phyloP scores from a whole-genome alignment of 192 early-diverging fungal genomes.

The Entophlyctis luteolus region DNA sequence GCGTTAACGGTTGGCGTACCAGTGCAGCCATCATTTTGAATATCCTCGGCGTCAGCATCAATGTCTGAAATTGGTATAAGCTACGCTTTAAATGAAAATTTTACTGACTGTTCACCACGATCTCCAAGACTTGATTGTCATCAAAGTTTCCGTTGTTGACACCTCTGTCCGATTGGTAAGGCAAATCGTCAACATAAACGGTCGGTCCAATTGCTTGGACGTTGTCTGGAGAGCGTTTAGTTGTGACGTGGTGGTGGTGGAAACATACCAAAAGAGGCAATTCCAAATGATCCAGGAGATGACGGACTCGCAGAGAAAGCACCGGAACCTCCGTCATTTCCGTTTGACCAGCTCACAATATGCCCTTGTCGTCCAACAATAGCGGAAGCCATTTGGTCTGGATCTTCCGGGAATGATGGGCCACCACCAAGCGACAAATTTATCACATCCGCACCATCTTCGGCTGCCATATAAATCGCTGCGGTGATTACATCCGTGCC shows the following conservation, averaged over 20 bases:
- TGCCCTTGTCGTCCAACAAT: slow-evolving; percentile 38
- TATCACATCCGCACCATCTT: slow-evolving; percentile 74
- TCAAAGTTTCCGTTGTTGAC: not conserved
- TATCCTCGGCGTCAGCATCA: slow-evolving; percentile 28
- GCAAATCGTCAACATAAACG: not conserved
- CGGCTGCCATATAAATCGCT: slow-evolving; percentile 67
- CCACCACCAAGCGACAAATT: slow-evolving; percentile 77
- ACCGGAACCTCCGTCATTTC: slow-evolving; percentile 70
- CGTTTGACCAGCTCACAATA: slow-evolving; percentile 58
- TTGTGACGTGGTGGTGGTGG: no score
- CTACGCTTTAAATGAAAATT: not conserved
- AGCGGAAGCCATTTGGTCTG: slow-evolving; percentile 57
- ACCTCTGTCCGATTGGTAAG: not conserved
- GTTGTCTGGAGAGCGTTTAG: no score
- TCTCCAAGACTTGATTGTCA: slow-evolving; percentile 1
- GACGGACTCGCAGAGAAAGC: no score
- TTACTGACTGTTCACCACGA: slow-evolving; percentile 17
- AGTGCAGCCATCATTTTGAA: slow-evolving; percentile 18
- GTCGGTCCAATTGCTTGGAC: no score
- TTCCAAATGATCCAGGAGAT: no score
- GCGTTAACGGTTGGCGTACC: slow-evolving; percentile 15
- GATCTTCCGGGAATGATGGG: slow-evolving; percentile 56
- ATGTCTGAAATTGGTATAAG: not conserved
- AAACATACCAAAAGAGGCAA: no score
- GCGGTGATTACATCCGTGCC: slow-evolving; percentile 72